A percentile compares a stretch with the other conserved stretches of the same genome.
phyloP scores from a whole-genome alignment of 352 stramenopile genomes.

The Aphanomyces stellatus region DNA sequence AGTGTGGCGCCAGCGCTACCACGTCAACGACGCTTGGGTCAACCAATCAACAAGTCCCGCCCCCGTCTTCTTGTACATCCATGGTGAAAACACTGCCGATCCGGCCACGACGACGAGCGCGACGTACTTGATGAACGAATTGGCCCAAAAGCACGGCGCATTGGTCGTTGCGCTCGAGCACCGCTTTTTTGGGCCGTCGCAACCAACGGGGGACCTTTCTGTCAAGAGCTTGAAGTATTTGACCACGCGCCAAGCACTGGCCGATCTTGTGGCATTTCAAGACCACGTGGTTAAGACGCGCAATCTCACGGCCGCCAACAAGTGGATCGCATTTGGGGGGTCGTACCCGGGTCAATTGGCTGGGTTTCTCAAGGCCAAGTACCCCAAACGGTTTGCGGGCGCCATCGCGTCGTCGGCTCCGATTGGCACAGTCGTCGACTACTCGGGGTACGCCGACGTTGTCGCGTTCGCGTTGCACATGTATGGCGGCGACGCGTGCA shows the following conservation, averaged over 20 bases:
- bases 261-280: slow-evolving; percentile 72
- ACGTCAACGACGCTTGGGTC: slow-evolving; percentile 57
- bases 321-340: slow-evolving; percentile 71
- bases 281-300: slow-evolving; percentile 34
- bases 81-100: slow-evolving; percentile 38
- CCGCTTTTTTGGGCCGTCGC: slow-evolving; percentile 78
- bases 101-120: slow-evolving; percentile 45
- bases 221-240: slow-evolving; percentile 65
- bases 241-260: slow-evolving; percentile 70
- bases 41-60: slow-evolving; percentile 30
- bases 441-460: slow-evolving; percentile 59
- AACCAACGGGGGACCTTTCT: slow-evolving; percentile 62
- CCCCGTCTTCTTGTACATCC: slow-evolving; percentile 79
- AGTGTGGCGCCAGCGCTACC: slow-evolving; percentile 50
- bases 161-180: slow-evolving; percentile 78
- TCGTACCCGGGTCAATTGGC: slow-evolving; percentile 79
- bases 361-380: slow-evolving; percentile 45
- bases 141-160: slow-evolving; percentile 39
- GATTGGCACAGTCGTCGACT: slow-evolving; percentile 53
- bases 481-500: slow-evolving; percentile 46
- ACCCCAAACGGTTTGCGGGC: neutral
- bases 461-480: slow-evolving; percentile 70
- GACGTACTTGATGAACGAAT: slow-evolving; percentile 48
- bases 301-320: slow-evolving; percentile 29
- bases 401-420: slow-evolving; percentile 48